A percentile compares a stretch with the other conserved stretches of the same genome.
Conservation (phyloP, 2,329 filamentous ascomycete species). For the Colletotrichum tamarilloi region DNA sequence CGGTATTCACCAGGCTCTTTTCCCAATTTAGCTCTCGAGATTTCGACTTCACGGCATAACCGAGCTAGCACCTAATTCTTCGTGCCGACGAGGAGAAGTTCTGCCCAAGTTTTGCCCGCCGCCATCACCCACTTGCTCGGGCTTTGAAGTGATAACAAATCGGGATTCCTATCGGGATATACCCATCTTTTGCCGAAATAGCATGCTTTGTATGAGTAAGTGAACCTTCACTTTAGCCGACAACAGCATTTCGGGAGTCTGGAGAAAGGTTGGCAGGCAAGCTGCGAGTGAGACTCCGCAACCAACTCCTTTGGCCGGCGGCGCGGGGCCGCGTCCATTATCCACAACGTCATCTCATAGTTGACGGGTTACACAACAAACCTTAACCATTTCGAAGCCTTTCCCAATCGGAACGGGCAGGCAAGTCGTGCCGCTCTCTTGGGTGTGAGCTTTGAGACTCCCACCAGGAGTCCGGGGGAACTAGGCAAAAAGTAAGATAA, state of each 20-base stretch:
- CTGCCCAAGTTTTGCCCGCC: not conserved
- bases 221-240: not conserved
- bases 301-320: not conserved
- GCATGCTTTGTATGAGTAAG: not conserved
- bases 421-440: not conserved
- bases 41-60: not conserved
- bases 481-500: not conserved
- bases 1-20: not conserved
- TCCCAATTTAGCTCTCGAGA: not conserved
- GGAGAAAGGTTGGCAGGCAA: too few relatives aligned
- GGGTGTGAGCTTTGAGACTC: not conserved
- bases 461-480: not conserved
- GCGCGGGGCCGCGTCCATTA: not conserved
- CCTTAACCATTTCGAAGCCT: not conserved
- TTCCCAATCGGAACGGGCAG: not conserved
- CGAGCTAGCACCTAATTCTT: not conserved
- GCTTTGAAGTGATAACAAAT: not conserved
- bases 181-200: not conserved
- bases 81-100: not conserved
- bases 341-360: not conserved
- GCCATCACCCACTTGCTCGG: not conserved
- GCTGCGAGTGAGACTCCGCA: not conserved
- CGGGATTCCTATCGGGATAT: not conserved
- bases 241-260: too few relatives aligned
- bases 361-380: constrained; percentile 2